Evolutionary conservation across 2,329 filamentous ascomycete species (phyloP), one percentile per base, ranked within the genome.

Genomic region (Bipolaris gigantea): DNA sequence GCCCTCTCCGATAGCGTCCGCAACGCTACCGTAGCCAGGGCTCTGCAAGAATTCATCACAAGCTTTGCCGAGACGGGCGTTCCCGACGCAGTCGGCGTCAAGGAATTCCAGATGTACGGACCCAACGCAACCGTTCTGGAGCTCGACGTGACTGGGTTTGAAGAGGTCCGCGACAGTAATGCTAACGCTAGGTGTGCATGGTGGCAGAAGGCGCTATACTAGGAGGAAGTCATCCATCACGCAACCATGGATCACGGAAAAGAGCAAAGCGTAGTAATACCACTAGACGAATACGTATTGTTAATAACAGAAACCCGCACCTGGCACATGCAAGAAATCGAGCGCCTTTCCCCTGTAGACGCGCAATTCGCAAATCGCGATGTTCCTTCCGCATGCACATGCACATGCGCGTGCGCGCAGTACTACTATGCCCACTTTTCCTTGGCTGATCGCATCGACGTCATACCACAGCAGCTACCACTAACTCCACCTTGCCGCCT

Each of bases 141-240:
- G 16, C 65, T 84, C 34, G 77, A 76, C 34, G 67, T 74, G 9
- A 72, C 70, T 1, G 72, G 71, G 9, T 79, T 81, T 32, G 71
- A 65, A 23, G 66, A 75, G 53, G 65, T 72, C 34, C 71, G 57
- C 54, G 82, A 85, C 67, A 71, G 72, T 10, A 76, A 78, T 51
- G 76, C 75, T 9, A 81, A 80, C 60, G 62, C 63, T 38, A 73
- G 82, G 59, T 84, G 82, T 67, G 68, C 71, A 49, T 84, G 76
- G 73, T 84, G 81, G 82, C 80, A 83, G 71, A 76, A 79, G 65
- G 78, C 70, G 27, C 59, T 79, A 51, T 80, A 75, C 55, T 67
- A 50, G 46, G 64, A 45, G 45, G 16, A n/a, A 13, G 8, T 21
- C 42, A 45, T 19, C 10, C 4, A n/a, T 34, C 19, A 40, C 21